These are phyloP conservation scores for Macrolepiota albuminosa DNA, from an alignment of 768 basidiomycete species.

Conservation along the genomic window DNA sequence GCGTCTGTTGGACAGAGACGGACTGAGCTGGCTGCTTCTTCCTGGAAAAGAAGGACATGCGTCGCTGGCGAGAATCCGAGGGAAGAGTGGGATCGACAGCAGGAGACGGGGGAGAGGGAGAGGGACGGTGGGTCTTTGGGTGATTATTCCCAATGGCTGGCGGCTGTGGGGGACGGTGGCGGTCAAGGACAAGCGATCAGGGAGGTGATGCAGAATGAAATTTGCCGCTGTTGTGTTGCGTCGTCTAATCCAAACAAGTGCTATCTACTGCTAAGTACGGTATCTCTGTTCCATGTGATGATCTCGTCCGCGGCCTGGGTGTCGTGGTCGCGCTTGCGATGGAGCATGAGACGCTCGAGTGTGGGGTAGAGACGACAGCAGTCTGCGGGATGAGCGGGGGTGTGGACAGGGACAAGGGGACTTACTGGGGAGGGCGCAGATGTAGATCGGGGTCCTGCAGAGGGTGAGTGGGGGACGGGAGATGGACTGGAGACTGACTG, in stretches of 20 bases:
- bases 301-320: conserved; percentile 49
- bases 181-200: background rate
- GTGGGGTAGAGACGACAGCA: conserved; percentile 73
- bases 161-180: conserved; percentile 1
- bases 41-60: conserved; percentile 94
- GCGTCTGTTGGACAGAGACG: conserved; percentile 58
- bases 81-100: background rate
- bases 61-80: conserved; percentile 32
- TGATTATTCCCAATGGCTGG: conserved; percentile 20
- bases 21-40: conserved; percentile 63
- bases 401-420: background rate
- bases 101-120: conserved; percentile 18
- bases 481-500: conserved; percentile 35
- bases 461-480: background rate
- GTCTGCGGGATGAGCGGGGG: conserved; percentile 29
- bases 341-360: conserved; percentile 61
- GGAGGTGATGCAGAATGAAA: background rate
- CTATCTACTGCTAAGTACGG: conserved; percentile 23
- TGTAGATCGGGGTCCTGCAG: conserved; percentile 72
- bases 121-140: conserved; percentile 9
- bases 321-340: conserved; percentile 71
- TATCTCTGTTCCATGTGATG: conserved; percentile 60
- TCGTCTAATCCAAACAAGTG: background rate
- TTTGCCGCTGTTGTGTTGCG: conserved; percentile 3
- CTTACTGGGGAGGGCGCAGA: conserved; percentile 62